Conservation (phyloP, 192 early-diverging fungal species). For the Coemansia aciculifera region DNA sequence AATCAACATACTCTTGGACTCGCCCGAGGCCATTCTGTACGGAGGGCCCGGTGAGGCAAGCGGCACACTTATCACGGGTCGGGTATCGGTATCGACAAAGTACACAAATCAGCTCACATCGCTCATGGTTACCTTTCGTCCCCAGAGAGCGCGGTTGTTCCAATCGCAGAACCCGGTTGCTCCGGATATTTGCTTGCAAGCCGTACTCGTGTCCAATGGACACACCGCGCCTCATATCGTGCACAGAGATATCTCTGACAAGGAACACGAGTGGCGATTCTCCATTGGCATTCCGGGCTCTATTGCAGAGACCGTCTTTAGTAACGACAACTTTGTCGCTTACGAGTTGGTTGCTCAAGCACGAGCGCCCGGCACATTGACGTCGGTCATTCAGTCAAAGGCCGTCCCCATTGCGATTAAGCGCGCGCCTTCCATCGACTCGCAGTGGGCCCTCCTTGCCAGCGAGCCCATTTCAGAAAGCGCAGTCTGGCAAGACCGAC, state of each 20-base stretch:
- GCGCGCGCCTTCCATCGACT: slow-evolving; percentile 34
- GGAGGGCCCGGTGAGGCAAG: slow-evolving; percentile 42
- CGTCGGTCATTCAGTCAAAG: slow-evolving; percentile 22
- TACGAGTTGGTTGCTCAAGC: slow-evolving; percentile 48
- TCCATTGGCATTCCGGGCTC: slow-evolving; percentile 32
- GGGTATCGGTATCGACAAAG: slow-evolving; percentile 27
- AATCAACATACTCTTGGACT: slow-evolving; percentile 25
- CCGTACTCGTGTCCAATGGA: slow-evolving; percentile 25
- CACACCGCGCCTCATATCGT: slow-evolving; percentile 14
- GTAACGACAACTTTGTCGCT: slow-evolving; percentile 26
- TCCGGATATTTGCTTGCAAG: slow-evolving; percentile 17
- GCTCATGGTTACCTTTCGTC: slow-evolving; percentile 36
- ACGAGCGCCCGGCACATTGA: slow-evolving; percentile 11
- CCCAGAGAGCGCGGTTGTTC: slow-evolving; percentile 39
- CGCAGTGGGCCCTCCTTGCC: slow-evolving; percentile 25
- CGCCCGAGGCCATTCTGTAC: slow-evolving; percentile 30
- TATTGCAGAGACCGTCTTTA: slow-evolving; percentile 35
- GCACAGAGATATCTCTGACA: slow-evolving; percentile 11
- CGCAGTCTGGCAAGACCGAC: slow-evolving; percentile 27
- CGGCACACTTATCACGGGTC: slow-evolving; percentile 29
- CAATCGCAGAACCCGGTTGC: slow-evolving; percentile 28
- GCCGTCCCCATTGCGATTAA: slow-evolving; percentile 30
- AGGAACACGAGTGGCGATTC: slow-evolving; percentile 41
- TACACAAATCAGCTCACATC: slow-evolving; percentile 20
- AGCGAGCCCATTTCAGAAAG: slow-evolving; percentile 37